Percentiles rank a stretch among this genome's conserved stretches.
Conservation (phyloP, 192 early-diverging fungal species). For the Coemansia sp. region DNA sequence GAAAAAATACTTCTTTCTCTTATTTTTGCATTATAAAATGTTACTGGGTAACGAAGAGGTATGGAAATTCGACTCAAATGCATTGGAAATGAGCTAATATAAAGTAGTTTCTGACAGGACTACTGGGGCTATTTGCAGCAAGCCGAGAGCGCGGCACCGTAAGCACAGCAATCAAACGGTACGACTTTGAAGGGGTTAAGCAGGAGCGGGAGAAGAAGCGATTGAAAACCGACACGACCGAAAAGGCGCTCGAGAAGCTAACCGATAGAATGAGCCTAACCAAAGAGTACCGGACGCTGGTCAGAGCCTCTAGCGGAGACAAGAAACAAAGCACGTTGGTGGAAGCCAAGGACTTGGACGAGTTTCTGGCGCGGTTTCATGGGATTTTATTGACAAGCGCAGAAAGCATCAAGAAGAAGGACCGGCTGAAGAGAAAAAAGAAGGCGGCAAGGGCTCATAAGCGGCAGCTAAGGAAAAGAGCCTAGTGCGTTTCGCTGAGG, state of each 20-base stretch:
- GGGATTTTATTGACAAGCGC: constrained; percentile 29
- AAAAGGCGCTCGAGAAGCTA: constrained; percentile 34
- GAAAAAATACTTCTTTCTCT: background rate
- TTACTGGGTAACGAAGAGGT: constrained; percentile 38
- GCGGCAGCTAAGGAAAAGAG: constrained; percentile 8
- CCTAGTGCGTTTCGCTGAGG: constrained; percentile 33
- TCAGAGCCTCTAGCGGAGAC: constrained; percentile 36
- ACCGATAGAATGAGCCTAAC: constrained; percentile 33
- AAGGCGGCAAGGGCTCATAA: constrained; percentile 18
- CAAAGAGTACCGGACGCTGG: constrained; percentile 40
- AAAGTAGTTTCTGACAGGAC: constrained; percentile 43
- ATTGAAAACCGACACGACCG: constrained; percentile 7
- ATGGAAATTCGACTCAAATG: background rate
- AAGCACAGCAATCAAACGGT: constrained; percentile 34
- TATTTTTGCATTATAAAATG: constrained; percentile 19
- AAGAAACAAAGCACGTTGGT: constrained; percentile 47
- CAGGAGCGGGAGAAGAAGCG: constrained; percentile 42
- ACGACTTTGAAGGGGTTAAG: constrained; percentile 36
- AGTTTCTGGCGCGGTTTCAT: constrained; percentile 43
- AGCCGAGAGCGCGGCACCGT: constrained; percentile 41
- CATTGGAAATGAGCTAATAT: background rate
- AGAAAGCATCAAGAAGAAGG: constrained; percentile 44
- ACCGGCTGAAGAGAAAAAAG: constrained; percentile 43
- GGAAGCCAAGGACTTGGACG: constrained; percentile 33
- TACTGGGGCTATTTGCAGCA: constrained; percentile 31